Evolutionary conservation across 2,329 filamentous ascomycete genomes (phyloP).

Genomic region (Microsporum ferrugineum): DNA sequence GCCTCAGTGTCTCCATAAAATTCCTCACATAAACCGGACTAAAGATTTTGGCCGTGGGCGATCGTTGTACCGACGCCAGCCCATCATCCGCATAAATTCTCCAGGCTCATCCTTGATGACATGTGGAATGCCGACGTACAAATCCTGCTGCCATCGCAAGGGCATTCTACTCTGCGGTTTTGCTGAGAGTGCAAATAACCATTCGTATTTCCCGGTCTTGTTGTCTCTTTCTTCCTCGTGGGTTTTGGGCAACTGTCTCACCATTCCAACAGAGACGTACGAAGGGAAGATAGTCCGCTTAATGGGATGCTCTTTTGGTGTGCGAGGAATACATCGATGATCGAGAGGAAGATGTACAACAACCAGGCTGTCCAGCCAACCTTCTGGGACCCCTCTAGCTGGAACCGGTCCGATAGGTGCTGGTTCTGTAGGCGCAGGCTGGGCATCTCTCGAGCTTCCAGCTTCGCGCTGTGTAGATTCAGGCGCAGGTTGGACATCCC

Average conservation of each 20-base stretch:
- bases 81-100: background rate
- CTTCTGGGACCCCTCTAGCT: background rate
- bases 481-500: background rate
- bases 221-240: background rate
- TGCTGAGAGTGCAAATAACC: background rate
- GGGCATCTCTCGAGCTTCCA: background rate
- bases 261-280: background rate
- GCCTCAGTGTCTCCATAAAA: background rate
- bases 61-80: background rate
- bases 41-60: background rate
- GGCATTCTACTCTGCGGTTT: background rate
- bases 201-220: background rate
- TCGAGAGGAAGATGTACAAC: background rate
- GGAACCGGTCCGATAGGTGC: background rate
- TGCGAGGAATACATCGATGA: background rate
- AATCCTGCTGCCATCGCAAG: background rate
- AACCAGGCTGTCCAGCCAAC: background rate
- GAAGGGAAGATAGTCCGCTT: background rate
- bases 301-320: background rate
- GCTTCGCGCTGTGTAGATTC: background rate
- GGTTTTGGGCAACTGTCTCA: background rate
- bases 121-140: background rate
- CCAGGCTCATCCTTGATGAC: background rate
- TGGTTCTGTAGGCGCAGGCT: background rate
- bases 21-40: background rate